Conservation (phyloP, 257 asterid genomes). For the Solanum ossicruentum region DNA sequence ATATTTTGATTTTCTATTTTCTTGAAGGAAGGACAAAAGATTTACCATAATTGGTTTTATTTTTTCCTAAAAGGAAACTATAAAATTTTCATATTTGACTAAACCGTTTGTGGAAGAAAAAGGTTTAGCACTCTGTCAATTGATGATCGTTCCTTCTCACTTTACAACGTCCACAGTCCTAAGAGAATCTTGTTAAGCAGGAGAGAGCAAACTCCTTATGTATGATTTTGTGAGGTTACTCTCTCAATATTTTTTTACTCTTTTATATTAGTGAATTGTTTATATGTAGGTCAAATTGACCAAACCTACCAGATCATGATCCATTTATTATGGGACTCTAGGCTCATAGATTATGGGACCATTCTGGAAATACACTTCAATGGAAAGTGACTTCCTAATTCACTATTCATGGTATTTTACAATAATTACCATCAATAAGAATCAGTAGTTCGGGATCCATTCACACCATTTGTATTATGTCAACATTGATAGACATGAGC, state of each 20-base stretch:
- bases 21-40: background rate
- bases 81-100: background rate
- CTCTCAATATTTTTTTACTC: background rate
- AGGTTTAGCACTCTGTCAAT: background rate
- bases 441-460: background rate
- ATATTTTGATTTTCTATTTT: background rate
- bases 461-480: background rate
- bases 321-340: background rate
- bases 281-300: background rate
- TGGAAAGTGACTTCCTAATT: background rate
- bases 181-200: background rate
- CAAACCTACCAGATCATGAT: background rate
- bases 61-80: background rate
- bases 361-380: background rate
- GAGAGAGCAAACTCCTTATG: background rate
- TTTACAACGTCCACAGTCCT: background rate
- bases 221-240: background rate
- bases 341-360: background rate
- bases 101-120: background rate
- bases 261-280: background rate
- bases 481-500: background rate
- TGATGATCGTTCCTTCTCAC: background rate
- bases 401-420: background rate
- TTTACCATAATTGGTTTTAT: background rate
- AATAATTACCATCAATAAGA: background rate